Evolutionary conservation across 2,329 filamentous ascomycete species (phyloP), one percentile per base, ranked within the genome.

Genomic region (Calonectria leucothoes): DNA sequence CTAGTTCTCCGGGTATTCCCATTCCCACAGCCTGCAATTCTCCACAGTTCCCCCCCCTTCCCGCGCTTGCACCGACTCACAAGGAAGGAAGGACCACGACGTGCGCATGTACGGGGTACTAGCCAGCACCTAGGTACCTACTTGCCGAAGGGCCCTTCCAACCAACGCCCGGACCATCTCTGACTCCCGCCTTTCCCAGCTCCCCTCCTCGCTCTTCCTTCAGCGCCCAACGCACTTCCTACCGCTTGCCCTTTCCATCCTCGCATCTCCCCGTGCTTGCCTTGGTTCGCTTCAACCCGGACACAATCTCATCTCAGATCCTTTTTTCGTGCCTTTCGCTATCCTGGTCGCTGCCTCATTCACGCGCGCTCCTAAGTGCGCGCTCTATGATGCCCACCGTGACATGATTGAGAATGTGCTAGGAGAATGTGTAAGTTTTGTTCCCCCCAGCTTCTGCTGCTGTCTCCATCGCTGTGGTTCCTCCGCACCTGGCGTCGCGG

Each of bases 361-460:
- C 74, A 80, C 78, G 81, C 79, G 76, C 79, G 75, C 76, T 77
- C 74, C 55, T 35, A 20, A 79, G 78, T 80, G 79, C 76, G 77
- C 78, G 80, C 71, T 77, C 80, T 83, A 83, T 78, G 79, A 83
- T 84, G 81, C 80, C 77, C 73, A 76, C 77, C 73, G 75, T 76
- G 76, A 78, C 75, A 79, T 83, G 81, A 78, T 80, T 81, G 79
- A 83, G 82, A 81, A 85, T 85, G 85, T 84, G 76, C 79, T 83
- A 83, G 80, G 82, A 86, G 82, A 83, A 86, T 86, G 84, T 86
- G 84, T 86, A 84, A 82, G 84, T 84, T 57, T 48, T 29, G 23
- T 23, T 23, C 17, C 11, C 37, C 70, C 61, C 67, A 23, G 20
- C n/a, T 49, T 25, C 64, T 74, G 67, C 64, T 77, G 64, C 74